phyloP scores from a whole-genome alignment of 2,329 filamentous ascomycete species.

The Leptographium procerum region DNA sequence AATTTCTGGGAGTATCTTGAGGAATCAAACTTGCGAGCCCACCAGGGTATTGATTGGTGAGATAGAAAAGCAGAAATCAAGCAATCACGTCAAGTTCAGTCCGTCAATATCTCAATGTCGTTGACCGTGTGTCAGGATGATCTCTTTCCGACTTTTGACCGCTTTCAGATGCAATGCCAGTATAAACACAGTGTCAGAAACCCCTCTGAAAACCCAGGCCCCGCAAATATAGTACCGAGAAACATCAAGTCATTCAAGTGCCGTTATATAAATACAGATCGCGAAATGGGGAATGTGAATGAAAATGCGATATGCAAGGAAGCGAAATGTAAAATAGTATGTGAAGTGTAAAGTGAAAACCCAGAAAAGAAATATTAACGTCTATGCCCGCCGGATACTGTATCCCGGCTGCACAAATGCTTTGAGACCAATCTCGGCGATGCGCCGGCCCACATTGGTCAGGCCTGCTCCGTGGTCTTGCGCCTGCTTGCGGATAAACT shows the following conservation, averaged over 20 bases:
- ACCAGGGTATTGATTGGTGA: neutral
- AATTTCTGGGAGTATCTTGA: neutral
- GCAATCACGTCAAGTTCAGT: neutral
- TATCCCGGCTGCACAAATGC: constrained; percentile 44
- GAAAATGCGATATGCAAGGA: neutral
- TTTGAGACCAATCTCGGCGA: constrained; percentile 54
- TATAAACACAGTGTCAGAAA: neutral
- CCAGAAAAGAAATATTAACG: neutral
- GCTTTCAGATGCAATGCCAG: neutral
- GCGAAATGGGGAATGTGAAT: neutral
- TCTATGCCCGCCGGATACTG: constrained; percentile 24
- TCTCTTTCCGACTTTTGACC: neutral
- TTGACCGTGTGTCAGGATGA: neutral
- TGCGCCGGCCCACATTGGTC: constrained; percentile 59
- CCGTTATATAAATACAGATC: neutral
- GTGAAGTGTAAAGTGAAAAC: neutral
- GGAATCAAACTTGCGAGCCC: neutral
- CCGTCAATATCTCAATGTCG: neutral
- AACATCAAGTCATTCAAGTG: neutral
- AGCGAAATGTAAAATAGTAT: neutral
- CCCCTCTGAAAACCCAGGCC: neutral
- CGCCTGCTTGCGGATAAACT: constrained; percentile 56
- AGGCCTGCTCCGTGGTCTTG: constrained; percentile 50
- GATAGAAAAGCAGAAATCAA: neutral
- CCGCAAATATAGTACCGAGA: neutral